Conservation (phyloP, 768 basidiomycete genomes). For the Lactifluus piperatus region DNA sequence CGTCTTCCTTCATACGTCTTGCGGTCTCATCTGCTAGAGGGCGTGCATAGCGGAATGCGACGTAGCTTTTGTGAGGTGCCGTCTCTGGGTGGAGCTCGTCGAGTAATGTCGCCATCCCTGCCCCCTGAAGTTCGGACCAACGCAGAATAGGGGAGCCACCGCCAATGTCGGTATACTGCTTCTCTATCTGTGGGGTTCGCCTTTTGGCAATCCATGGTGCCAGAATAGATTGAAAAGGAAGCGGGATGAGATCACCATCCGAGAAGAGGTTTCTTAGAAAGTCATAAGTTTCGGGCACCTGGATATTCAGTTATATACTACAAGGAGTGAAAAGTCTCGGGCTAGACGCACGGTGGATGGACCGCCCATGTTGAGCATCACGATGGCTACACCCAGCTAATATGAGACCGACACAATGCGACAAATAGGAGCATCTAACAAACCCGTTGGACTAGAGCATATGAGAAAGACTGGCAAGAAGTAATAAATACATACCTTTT, state of each 20-base stretch:
- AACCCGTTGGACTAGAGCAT: conserved; percentile 19
- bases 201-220: conserved; percentile 86
- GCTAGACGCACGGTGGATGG: conserved; percentile 67
- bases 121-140: conserved; percentile 84
- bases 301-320: conserved; percentile 10
- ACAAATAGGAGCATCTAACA: not conserved
- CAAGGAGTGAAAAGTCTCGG: not conserved
- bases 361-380: conserved; percentile 99
- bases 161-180: conserved; percentile 91
- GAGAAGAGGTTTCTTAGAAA: conserved; percentile 90
- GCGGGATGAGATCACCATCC: conserved; percentile 88
- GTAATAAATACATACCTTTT: conserved; percentile 12
- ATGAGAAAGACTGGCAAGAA: not conserved
- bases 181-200: conserved; percentile 86
- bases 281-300: conserved; percentile 89
- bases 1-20: conserved; percentile 78
- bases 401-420: not conserved
- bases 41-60: conserved; percentile 89
- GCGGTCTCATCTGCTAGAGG: conserved; percentile 83
- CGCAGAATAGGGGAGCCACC: conserved; percentile 93
- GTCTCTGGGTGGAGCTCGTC: conserved; percentile 92
- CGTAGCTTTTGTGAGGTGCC: conserved; percentile 93
- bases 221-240: conserved; percentile 83
- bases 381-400: conserved; percentile 47
- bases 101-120: conserved; percentile 79